phyloP scores from a whole-genome alignment of 257 asterid species.

The Solanum sitiens region DNA sequence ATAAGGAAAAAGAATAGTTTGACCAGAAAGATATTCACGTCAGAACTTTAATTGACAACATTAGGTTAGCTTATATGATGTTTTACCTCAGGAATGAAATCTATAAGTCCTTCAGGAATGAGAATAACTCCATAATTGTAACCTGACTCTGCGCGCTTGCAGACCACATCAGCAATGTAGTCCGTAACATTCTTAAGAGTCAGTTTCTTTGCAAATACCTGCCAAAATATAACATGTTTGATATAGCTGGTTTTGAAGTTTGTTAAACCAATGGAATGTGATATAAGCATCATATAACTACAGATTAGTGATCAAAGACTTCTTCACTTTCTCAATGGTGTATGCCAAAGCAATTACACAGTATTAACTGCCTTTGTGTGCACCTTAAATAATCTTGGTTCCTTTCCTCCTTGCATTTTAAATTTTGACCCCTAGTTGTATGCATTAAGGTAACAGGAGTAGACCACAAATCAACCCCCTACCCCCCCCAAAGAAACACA shows the following conservation, averaged over 20 bases:
- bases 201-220: constrained; percentile 88
- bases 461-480: not conserved
- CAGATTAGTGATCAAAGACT: not conserved
- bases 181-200: constrained; percentile 84
- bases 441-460: not conserved
- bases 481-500: not conserved
- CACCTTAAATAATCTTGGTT: not conserved
- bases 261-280: not conserved
- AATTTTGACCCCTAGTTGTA: not conserved
- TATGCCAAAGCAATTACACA: not conserved
- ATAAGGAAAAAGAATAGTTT: not conserved
- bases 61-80: not conserved
- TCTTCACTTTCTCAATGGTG: not conserved
- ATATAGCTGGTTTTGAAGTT: not conserved
- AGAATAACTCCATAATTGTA: constrained; percentile 95
- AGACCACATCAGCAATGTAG: constrained; percentile 70
- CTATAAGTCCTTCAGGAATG: constrained; percentile 98
- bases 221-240: not conserved
- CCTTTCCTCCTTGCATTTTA: not conserved
- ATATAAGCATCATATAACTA: not conserved
- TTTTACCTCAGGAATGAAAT: constrained; percentile 95
- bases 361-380: not conserved
- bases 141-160: constrained; percentile 86
- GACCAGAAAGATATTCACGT: not conserved
- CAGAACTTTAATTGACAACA: not conserved